These are phyloP conservation scores for Aureobasidium subglaciale DNA, from an alignment of 2,329 filamentous ascomycete genomes.

Conservation along the genomic window DNA sequence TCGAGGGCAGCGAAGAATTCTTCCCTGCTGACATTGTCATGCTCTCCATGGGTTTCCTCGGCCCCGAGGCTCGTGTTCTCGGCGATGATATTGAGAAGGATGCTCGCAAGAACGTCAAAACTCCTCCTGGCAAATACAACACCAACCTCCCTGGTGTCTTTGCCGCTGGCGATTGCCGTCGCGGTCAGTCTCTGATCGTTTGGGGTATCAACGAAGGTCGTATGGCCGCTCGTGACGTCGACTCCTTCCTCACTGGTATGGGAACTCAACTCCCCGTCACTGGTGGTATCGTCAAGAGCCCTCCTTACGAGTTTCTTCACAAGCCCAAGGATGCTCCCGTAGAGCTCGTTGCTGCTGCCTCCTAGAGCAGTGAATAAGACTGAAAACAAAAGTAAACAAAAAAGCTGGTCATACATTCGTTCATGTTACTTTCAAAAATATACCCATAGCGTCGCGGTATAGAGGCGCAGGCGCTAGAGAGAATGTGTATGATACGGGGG, in stretches of 20 bases:
- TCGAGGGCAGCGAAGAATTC: constrained; percentile 88
- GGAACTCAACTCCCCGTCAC: constrained; percentile 77
- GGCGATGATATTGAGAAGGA: constrained; percentile 88
- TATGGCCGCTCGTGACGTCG: constrained; percentile 85
- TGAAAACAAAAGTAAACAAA: not conserved
- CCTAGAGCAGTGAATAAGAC: constrained; percentile 18
- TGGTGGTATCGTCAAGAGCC: constrained; percentile 83
- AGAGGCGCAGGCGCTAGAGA: not conserved
- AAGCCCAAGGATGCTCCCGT: constrained; percentile 31
- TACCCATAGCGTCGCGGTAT: constrained; percentile 5
- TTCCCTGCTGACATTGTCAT: constrained; percentile 94
- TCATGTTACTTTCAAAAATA: constrained; percentile 11
- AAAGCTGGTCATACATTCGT: not conserved
- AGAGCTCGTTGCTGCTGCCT: constrained; percentile 33
- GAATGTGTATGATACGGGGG: constrained; percentile 3
- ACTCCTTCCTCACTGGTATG: constrained; percentile 72
- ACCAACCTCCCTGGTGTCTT: constrained; percentile 87
- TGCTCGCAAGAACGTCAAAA: constrained; percentile 92
- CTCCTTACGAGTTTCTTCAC: constrained; percentile 61
- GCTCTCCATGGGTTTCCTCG: constrained; percentile 94
- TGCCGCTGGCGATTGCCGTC: constrained; percentile 88
- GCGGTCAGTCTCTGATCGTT: constrained; percentile 91
- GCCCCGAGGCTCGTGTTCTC: constrained; percentile 81
- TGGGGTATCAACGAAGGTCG: constrained; percentile 99
- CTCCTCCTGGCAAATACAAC: constrained; percentile 74